A percentile compares a stretch with the other conserved stretches of the same genome.
These are phyloP conservation scores for Styphnolobium japonicum DNA, from an alignment of 306 rosid species.

Conservation along the genomic window DNA sequence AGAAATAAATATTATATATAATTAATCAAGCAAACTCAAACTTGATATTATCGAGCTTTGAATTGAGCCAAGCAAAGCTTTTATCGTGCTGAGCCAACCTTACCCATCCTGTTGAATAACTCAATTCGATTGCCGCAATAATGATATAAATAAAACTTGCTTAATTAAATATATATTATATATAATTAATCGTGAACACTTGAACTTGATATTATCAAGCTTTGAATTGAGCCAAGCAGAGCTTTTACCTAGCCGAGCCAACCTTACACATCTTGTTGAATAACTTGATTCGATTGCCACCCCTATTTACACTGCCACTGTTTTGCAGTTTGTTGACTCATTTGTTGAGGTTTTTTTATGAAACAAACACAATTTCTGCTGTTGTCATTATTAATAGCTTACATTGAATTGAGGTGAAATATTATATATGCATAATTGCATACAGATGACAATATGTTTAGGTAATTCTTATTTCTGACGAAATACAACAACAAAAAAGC, in stretches of 20 bases:
- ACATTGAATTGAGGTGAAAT: background rate
- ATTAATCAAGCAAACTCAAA: background rate
- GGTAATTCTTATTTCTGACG: background rate
- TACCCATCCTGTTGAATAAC: background rate
- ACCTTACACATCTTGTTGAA: background rate
- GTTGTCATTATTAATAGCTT: background rate
- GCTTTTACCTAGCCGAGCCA: background rate
- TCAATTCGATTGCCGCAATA: background rate
- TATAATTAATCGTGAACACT: background rate
- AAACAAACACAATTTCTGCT: background rate
- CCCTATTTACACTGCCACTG: background rate
- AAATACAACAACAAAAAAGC: too few relatives aligned
- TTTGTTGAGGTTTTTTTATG: background rate
- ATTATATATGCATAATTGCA: background rate
- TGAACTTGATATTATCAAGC: background rate
- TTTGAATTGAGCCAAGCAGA: background rate
- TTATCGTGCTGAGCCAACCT: background rate
- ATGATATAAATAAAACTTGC: background rate
- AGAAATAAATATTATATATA: background rate
- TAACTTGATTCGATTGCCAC: background rate
- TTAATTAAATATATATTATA: background rate
- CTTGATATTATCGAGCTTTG: background rate
- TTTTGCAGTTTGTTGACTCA: background rate
- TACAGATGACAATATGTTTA: background rate
- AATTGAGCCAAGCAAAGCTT: background rate